Conservation (phyloP, 805 yeast species). For the Candida chauliodis region DNA sequence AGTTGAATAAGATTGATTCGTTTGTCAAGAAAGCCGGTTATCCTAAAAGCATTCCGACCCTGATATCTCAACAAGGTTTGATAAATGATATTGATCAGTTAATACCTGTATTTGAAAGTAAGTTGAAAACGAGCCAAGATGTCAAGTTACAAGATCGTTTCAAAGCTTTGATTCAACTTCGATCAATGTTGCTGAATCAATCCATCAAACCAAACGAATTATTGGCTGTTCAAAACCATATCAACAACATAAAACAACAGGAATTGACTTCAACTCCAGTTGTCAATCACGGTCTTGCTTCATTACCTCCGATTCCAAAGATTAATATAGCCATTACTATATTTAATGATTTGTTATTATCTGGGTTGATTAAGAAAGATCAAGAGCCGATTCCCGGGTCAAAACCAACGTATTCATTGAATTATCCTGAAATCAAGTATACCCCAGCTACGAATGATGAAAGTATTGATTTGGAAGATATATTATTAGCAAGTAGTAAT, state of each 20-base stretch:
- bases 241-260: constrained; percentile 35
- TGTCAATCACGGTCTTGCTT: constrained; percentile 7
- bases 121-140: constrained; percentile 34
- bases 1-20: constrained; percentile 66
- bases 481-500: constrained; percentile 14
- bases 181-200: constrained; percentile 35
- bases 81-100: constrained; percentile 36
- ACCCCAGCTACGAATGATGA: constrained; percentile 13
- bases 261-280: constrained; percentile 13
- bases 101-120: constrained; percentile 40
- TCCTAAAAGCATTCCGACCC: constrained; percentile 5
- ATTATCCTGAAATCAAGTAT: constrained; percentile 31
- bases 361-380: constrained; percentile 38
- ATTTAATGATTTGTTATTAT: constrained; percentile 30
- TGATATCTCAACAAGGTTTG: constrained; percentile 12
- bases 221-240: constrained; percentile 33
- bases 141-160: constrained; percentile 45
- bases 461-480: constrained; percentile 21
- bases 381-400: constrained; percentile 40
- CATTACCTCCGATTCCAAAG: constrained; percentile 9
- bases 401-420: constrained; percentile 28
- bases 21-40: constrained; percentile 49
- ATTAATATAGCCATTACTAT: constrained; percentile 20
- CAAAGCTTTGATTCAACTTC: constrained; percentile 44
- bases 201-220: constrained; percentile 32